Conservation (phyloP, 2,329 filamentous ascomycete species). For the Aspergillus fumigatus region DNA sequence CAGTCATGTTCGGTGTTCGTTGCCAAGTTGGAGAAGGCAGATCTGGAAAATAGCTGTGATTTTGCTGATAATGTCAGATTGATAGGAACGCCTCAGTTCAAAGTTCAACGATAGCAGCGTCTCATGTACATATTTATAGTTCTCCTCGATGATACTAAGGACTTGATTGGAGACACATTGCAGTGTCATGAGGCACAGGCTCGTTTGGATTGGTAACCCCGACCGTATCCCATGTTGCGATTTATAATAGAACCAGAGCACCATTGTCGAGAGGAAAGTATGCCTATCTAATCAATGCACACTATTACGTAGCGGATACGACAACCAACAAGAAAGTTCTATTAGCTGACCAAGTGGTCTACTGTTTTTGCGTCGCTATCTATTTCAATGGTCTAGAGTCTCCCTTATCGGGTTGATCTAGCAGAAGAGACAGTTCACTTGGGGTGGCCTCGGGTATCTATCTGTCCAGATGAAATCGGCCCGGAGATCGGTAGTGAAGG, state of each 20-base stretch:
- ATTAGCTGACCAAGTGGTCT: background rate
- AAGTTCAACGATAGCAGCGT: background rate
- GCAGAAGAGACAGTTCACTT: background rate
- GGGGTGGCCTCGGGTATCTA: background rate
- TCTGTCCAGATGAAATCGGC: conserved; percentile 6
- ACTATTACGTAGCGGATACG: no score
- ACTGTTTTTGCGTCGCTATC: background rate
- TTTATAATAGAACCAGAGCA: background rate
- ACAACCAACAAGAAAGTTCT: background rate
- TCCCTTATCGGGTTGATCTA: background rate
- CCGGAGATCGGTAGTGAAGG: conserved; percentile 13
- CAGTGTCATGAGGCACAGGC: background rate
- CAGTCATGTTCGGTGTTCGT: conserved; percentile 12
- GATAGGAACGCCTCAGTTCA: background rate
- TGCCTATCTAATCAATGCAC: background rate
- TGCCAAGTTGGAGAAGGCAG: background rate
- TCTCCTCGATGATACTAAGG: background rate
- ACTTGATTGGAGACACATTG: background rate
- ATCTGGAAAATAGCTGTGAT: background rate
- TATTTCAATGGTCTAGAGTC: background rate
- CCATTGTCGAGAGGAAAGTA: background rate
- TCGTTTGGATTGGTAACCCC: background rate
- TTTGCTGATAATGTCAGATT: background rate
- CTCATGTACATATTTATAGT: background rate
- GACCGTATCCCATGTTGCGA: background rate